Evolutionary conservation across 352 stramenopile genomes (phyloP).

Genomic region (Pythium insidiosum): DNA sequence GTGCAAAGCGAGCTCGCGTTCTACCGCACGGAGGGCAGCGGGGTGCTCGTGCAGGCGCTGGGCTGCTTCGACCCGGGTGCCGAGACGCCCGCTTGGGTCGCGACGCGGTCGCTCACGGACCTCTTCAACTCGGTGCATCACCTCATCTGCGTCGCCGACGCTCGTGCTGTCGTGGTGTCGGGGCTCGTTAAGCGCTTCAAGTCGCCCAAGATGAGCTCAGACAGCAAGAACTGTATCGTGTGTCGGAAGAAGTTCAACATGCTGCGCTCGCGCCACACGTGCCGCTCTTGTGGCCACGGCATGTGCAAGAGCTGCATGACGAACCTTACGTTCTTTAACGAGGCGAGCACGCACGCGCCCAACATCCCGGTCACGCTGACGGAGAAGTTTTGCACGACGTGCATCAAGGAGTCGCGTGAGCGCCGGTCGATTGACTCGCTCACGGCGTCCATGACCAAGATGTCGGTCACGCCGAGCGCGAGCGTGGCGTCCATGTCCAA

Average conservation of each 20-base stretch:
- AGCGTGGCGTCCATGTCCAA: too few relatives aligned
- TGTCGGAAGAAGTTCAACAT: constrained; percentile 21
- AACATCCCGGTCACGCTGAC: constrained; percentile 2
- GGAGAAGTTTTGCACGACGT: constrained; percentile 17
- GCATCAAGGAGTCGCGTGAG: constrained; percentile 12
- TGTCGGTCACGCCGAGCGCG: background rate
- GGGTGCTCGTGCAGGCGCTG: constrained; percentile 10
- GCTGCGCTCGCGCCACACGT: constrained; percentile 14
- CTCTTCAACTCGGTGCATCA: constrained; percentile 13
- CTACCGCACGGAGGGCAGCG: constrained; percentile 13
- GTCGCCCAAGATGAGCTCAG: background rate
- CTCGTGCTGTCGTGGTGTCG: constrained; percentile 5
- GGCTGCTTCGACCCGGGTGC: constrained; percentile 1
- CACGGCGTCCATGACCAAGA: constrained; percentile 9
- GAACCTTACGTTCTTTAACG: constrained; percentile 21
- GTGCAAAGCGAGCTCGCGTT: constrained; percentile 7
- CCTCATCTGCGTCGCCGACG: constrained; percentile 8
- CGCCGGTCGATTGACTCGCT: constrained; percentile 10
- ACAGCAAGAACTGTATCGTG: constrained; percentile 15
- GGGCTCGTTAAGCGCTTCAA: constrained; percentile 9
- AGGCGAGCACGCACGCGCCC: constrained; percentile 9
- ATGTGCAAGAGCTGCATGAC: constrained; percentile 21
- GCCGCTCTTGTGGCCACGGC: constrained; percentile 13
- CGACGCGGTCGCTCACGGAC: constrained; percentile 10
- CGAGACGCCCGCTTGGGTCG: constrained; percentile 11